A percentile compares a stretch with the other conserved stretches of the same genome.
Evolutionary conservation across 257 asterid species (phyloP).

Genomic region (Nicotiana benthamiana): DNA sequence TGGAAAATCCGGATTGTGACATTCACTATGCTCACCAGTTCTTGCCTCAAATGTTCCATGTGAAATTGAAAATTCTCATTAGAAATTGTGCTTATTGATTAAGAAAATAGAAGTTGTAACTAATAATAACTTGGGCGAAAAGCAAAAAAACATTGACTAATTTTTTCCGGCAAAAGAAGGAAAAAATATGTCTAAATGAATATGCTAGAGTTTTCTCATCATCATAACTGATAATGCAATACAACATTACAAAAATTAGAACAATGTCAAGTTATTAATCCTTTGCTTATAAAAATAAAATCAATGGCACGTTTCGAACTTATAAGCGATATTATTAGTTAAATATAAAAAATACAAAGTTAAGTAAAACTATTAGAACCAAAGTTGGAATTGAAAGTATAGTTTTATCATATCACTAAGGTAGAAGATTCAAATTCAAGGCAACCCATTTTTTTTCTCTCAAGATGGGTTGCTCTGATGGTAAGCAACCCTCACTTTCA

Average conservation of each 20-base stretch:
- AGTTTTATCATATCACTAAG: neutral
- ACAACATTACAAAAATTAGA: neutral
- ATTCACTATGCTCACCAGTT: neutral
- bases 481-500: too few relatives aligned
- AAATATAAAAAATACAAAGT: neutral
- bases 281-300: neutral
- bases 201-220: too few relatives aligned
- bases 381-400: too few relatives aligned
- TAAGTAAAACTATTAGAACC: too few relatives aligned
- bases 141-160: neutral
- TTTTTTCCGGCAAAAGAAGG: too few relatives aligned
- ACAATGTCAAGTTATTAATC: neutral
- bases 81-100: neutral
- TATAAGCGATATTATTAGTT: neutral
- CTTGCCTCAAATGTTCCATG: neutral
- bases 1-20: too few relatives aligned
- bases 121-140: neutral
- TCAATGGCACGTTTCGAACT: neutral
- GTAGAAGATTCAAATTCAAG: neutral
- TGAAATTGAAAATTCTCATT: neutral
- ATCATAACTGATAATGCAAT: neutral
- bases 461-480: too few relatives aligned
- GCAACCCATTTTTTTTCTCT: accelerated
- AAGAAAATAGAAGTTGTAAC: neutral
- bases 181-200: neutral